phyloP scores from a whole-genome alignment of 768 basidiomycete genomes.

The Suillus decipiens region DNA sequence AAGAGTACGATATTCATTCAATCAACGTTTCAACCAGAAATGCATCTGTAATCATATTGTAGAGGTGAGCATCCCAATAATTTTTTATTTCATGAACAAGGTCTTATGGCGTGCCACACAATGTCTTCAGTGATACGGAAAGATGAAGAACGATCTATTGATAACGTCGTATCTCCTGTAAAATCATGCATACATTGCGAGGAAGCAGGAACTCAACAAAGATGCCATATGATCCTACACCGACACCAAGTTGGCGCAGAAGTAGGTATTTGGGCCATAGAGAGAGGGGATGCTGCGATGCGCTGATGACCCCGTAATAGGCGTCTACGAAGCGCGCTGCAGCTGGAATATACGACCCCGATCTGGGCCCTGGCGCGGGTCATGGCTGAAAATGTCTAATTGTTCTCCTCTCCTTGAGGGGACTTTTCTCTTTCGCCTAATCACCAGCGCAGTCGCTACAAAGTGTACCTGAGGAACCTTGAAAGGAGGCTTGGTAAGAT shows the following conservation, averaged over 20 bases:
- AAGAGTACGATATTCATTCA: no score
- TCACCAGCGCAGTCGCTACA: background rate
- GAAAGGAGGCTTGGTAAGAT: background rate
- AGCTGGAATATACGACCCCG: background rate
- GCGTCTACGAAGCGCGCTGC: background rate
- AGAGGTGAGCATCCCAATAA: background rate
- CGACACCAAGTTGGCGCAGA: background rate
- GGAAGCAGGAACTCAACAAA: constrained; percentile 1
- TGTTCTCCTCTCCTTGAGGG: background rate
- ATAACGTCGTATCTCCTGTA: background rate
- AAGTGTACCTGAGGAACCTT: constrained; percentile 4
- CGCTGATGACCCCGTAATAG: background rate
- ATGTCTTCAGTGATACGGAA: background rate
- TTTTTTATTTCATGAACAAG: background rate
- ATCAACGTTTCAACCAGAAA: background rate
- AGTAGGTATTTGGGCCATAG: background rate
- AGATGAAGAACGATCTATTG: background rate
- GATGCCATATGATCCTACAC: background rate
- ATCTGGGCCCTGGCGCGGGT: constrained; percentile 1
- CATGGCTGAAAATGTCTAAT: background rate
- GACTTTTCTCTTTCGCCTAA: background rate
- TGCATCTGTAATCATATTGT: background rate
- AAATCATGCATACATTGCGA: background rate
- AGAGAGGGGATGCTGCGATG: background rate
- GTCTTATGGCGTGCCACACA: background rate